Evolutionary conservation across 352 stramenopile genomes (phyloP).

Genomic region (Globisporangium paddicum): DNA sequence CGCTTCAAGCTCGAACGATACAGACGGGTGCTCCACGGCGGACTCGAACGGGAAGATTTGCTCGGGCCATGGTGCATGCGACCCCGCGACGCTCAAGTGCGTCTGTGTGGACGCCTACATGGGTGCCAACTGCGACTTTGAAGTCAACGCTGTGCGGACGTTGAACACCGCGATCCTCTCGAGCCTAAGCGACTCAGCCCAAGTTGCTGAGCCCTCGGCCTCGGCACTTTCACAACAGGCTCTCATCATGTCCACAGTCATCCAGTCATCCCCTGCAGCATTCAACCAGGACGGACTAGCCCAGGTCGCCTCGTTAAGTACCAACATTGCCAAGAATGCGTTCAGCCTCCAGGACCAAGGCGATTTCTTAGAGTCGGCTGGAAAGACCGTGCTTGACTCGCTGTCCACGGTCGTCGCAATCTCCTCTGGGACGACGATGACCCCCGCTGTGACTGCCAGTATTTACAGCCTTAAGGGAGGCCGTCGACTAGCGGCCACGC

Average conservation of each 20-base stretch:
- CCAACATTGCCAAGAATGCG: constrained; percentile 36
- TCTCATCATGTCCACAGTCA: constrained; percentile 36
- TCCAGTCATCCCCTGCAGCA: constrained; percentile 28
- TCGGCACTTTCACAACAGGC: constrained; percentile 50
- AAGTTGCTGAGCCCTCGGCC: constrained; percentile 32
- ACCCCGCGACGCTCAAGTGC: constrained; percentile 22
- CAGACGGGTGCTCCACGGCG: not conserved
- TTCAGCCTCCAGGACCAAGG: constrained; percentile 30
- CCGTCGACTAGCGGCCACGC: constrained; percentile 10
- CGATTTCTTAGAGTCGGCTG: constrained; percentile 37
- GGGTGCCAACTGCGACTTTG: constrained; percentile 35
- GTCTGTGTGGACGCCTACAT: constrained; percentile 36
- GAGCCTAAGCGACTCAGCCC: constrained; percentile 23
- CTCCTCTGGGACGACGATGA: not conserved
- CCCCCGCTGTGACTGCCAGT: not conserved
- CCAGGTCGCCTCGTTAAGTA: constrained; percentile 36
- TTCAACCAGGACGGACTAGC: constrained; percentile 27
- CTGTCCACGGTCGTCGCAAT: constrained; percentile 38
- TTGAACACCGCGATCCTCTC: constrained; percentile 44
- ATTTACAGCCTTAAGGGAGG: not conserved
- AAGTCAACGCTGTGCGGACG: constrained; percentile 23
- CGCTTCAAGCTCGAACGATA: not conserved
- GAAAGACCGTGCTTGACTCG: constrained; percentile 34
- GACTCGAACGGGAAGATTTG: constrained; percentile 14
- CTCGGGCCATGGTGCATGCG: constrained; percentile 28